Conservation (phyloP, 202 grass and related monocot species). For the Zizania palustris region DNA sequence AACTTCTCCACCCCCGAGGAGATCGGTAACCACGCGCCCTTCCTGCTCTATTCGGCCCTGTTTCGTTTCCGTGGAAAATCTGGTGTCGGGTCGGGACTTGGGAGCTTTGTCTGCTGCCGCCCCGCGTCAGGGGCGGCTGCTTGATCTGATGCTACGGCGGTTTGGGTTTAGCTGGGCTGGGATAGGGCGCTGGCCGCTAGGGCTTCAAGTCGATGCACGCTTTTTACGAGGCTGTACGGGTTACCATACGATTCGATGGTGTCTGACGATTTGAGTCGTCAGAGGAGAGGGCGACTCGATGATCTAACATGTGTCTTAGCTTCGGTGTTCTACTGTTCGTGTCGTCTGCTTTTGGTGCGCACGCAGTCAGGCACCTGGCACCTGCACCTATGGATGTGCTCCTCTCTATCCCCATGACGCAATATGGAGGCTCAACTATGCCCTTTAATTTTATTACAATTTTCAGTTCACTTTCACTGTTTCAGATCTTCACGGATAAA, state of each 20-base stretch:
- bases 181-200: neutral
- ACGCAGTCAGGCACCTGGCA: neutral
- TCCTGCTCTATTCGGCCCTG: neutral
- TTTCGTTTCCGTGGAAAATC: conserved; percentile 16
- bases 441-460: neutral
- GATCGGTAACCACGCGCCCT: conserved; percentile 68
- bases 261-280: conserved; percentile 8
- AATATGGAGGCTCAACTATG: neutral
- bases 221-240: neutral
- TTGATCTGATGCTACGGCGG: conserved; percentile 20
- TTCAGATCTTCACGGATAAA: conserved; percentile 50
- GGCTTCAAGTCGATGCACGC: conserved; percentile 16
- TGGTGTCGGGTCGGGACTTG: neutral
- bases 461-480: conserved; percentile 43
- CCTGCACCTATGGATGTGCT: conserved; percentile 19
- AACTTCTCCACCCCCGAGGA: conserved; percentile 96
- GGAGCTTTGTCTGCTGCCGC: neutral
- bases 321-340: neutral
- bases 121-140: neutral
- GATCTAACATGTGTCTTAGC: conserved; percentile 1
- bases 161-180: neutral
- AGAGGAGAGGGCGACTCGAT: neutral
- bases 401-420: neutral
- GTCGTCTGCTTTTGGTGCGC: conserved; percentile 21
- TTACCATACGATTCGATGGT: conserved; percentile 16